Conservation (phyloP, 371 early-diverging fungal genomes). For the Gilbertella persicaria region DNA sequence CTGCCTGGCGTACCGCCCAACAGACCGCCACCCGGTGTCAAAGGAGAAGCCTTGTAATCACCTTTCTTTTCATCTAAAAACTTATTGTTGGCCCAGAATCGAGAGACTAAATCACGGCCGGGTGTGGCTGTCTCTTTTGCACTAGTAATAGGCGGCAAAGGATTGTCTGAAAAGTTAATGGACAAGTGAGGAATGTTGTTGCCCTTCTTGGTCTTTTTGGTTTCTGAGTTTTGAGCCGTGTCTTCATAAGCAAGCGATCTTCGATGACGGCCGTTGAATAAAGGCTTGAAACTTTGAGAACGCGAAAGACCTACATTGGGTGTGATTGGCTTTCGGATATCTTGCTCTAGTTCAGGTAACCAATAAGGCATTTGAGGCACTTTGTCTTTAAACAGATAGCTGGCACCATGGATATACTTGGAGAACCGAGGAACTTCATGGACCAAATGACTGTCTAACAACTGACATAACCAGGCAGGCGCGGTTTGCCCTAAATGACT, state of each 20-base stretch:
- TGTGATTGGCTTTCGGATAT: constrained; percentile 75
- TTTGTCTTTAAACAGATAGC: constrained; percentile 81
- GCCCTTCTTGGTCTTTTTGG: background rate
- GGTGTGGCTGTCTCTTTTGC: background rate
- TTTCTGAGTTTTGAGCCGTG: background rate
- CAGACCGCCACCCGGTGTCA: background rate
- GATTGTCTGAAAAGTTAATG: constrained; percentile 12
- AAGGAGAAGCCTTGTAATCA: background rate
- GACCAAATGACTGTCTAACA: constrained; percentile 84
- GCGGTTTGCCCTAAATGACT: constrained; percentile 83
- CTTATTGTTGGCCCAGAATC: background rate
- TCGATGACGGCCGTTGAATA: constrained; percentile 50
- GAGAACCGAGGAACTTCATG: constrained; percentile 96
- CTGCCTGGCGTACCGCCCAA: background rate
- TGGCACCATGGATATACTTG: constrained; percentile 94
- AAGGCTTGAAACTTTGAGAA: constrained; percentile 49
- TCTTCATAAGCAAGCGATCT: constrained; percentile 10
- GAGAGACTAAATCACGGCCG: constrained; percentile 3
- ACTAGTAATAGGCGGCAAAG: background rate
- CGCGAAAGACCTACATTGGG: constrained; percentile 53
- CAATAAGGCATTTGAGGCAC: constrained; percentile 95
- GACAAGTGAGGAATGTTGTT: constrained; percentile 11
- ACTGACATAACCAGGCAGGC: constrained; percentile 45
- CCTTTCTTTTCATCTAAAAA: background rate
- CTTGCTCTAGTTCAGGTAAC: constrained; percentile 92